Evolutionary conservation across 2,329 filamentous ascomycete genomes (phyloP).

Genomic region (Leptodontidium sp.): DNA sequence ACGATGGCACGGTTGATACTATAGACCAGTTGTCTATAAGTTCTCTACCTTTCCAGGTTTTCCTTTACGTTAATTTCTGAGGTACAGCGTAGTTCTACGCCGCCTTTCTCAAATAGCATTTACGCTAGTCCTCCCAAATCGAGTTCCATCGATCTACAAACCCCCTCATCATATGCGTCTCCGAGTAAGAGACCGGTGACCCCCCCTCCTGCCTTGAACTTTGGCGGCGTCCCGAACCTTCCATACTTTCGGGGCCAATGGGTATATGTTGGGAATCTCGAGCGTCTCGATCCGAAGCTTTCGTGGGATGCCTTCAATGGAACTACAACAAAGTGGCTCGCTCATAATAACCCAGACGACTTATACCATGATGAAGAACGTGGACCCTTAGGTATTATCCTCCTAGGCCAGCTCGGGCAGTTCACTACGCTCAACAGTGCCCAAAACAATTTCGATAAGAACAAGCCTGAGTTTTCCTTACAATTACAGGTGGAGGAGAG

Average conservation of each 20-base stretch:
- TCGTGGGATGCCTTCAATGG: constrained; percentile 27
- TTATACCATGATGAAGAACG: constrained; percentile 29
- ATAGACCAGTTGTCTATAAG: neutral
- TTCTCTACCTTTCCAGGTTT: neutral
- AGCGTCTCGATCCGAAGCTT: constrained; percentile 31
- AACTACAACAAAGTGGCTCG: constrained; percentile 24
- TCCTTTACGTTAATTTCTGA: neutral
- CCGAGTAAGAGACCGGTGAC: constrained; percentile 27
- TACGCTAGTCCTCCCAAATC: too few species aligned
- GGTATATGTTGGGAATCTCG: constrained; percentile 29
- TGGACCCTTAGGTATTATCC: constrained; percentile 29
- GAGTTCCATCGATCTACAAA: neutral
- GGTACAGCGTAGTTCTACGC: too few species aligned
- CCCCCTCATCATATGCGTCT: constrained; percentile 30
- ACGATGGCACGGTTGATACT: neutral
- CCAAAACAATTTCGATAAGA: constrained; percentile 27
- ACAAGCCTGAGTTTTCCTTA: constrained; percentile 33
- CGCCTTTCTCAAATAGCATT: too few species aligned
- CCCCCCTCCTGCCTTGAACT: constrained; percentile 23
- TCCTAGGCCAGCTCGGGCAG: constrained; percentile 28
- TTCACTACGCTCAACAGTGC: constrained; percentile 28
- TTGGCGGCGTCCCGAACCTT: constrained; percentile 28
- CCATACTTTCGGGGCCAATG: constrained; percentile 28
- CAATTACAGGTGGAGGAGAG: constrained; percentile 26
- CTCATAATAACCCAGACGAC: constrained; percentile 14